Base-by-base conservation (phyloP, 2,329 filamentous ascomycete species). In the Magnaporthiopsis poae region DNA sequence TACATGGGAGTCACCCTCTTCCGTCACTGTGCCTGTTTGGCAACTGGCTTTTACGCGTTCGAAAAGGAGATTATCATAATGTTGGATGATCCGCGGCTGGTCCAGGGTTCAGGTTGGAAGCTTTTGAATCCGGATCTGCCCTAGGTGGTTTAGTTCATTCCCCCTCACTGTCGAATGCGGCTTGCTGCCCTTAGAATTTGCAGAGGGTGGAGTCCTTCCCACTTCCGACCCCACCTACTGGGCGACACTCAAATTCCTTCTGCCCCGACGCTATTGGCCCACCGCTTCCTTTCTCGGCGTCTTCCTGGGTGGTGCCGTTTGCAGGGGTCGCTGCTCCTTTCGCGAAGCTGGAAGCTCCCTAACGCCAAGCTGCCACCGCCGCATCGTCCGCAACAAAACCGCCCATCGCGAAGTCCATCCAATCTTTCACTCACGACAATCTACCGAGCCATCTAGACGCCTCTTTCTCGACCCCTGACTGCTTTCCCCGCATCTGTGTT, bases 201-300 rank as follows among this genome's bases (percentile, higher is more conserved):
- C 8, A 2, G 46, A 21, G n/a, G 9, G 46, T 56, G 46, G 46
- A 56, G 46, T 21, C 21, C 8, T 56, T 25, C 39, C 35, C 5
- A 52, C 15, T 8, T 52, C 21, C 15, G 3, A 31, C 39, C 46
- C 18, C 46, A 56, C n/a, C 39, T 13, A 7, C 39, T 13, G 2
- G 13, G 7, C 35, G 35, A 36, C 15, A 46, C 1, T 35, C 31
- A 25, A 35, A 36, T n/a, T 62, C 60, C 27, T 12, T 21, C 18
- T 33, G 60, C n/a, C 27, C 27, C 60, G 15, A 46, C 31, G 12
- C 27, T 33, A 60, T 12, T 25, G 59, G 35, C 60, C 61, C 65
- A 66, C 65, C 65, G 65, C 65, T 60, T 62, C 65, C 36, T 2
- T 33, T 61, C 61, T 27, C 60, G 60, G 33, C 12, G 5, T 35